Evolutionary conservation across 1,284 basidiomycete species (phyloP).

Genomic region (Taiwanofungus camphoratus): DNA sequence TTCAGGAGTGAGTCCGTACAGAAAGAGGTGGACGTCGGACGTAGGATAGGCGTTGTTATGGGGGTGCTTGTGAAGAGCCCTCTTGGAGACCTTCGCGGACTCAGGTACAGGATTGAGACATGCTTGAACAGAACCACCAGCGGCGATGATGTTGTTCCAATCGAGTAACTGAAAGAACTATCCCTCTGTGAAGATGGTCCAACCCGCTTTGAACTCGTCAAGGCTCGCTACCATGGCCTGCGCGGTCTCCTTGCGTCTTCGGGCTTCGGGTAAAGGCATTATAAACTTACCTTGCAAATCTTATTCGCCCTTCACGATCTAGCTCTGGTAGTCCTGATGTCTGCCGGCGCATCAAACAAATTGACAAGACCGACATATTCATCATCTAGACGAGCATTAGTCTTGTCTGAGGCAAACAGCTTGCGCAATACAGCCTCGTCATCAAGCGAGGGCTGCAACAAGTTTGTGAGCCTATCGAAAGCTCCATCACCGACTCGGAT

Average conservation of each 20-base stretch:
- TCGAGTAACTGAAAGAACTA: constrained; percentile 49
- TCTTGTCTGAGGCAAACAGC: constrained; percentile 47
- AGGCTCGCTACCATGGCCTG: constrained; percentile 40
- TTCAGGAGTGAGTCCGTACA: constrained; percentile 50
- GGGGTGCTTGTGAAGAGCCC: constrained; percentile 48
- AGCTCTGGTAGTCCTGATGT: constrained; percentile 38
- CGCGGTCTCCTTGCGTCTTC: constrained; percentile 29
- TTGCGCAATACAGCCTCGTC: constrained; percentile 48
- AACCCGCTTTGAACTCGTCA: constrained; percentile 55
- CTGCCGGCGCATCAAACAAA: constrained; percentile 42
- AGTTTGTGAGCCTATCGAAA: constrained; percentile 32
- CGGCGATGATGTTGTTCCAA: constrained; percentile 57
- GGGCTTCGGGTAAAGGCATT: constrained; percentile 25
- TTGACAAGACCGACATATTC: constrained; percentile 52
- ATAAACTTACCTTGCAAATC: constrained; percentile 25
- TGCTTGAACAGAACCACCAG: constrained; percentile 52
- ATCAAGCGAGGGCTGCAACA: constrained; percentile 44
- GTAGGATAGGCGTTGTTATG: constrained; percentile 48
- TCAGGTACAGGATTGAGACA: constrained; percentile 47
- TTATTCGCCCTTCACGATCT: constrained; percentile 24
- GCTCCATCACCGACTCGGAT: constrained; percentile 30
- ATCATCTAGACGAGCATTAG: constrained; percentile 36
- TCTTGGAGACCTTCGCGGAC: constrained; percentile 41
- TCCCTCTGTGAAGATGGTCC: constrained; percentile 52
- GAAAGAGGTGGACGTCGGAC: constrained; percentile 58